Evolutionary conservation across 305 asterid genomes (phyloP).

Genomic region (Fraxinus ornus): DNA sequence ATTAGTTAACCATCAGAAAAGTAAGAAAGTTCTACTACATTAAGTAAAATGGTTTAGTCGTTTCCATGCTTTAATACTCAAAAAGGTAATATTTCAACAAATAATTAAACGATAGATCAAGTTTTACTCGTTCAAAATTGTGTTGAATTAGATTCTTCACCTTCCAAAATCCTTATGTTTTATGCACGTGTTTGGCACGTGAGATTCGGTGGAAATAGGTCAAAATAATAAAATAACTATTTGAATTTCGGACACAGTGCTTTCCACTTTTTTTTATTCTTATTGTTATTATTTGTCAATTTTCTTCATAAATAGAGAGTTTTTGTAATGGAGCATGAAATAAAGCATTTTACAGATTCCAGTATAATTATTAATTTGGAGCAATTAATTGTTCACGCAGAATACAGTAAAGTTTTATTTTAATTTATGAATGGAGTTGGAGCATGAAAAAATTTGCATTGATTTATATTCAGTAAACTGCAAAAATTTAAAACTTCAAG

Average conservation of each 20-base stretch:
- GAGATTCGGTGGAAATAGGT: background rate
- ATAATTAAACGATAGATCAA: background rate
- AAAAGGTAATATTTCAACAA: background rate
- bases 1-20: slow-evolving; percentile 1
- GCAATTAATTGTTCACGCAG: background rate
- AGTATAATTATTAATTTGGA: background rate
- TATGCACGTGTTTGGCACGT: background rate
- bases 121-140: background rate
- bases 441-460: background rate
- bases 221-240: background rate
- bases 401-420: background rate
- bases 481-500: background rate
- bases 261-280: background rate
- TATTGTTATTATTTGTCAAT: background rate
- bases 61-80: background rate
- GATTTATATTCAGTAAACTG: background rate
- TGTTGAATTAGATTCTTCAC: background rate
- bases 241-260: background rate
- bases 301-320: background rate
- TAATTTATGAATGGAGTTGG: background rate
- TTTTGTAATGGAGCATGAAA: background rate
- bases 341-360: background rate
- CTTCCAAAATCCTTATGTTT: background rate
- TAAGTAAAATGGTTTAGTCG: background rate
- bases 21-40: background rate